Evolutionary conservation across 2,329 filamentous ascomycete species (phyloP).

Genomic region (Tolypocladium tundrense): DNA sequence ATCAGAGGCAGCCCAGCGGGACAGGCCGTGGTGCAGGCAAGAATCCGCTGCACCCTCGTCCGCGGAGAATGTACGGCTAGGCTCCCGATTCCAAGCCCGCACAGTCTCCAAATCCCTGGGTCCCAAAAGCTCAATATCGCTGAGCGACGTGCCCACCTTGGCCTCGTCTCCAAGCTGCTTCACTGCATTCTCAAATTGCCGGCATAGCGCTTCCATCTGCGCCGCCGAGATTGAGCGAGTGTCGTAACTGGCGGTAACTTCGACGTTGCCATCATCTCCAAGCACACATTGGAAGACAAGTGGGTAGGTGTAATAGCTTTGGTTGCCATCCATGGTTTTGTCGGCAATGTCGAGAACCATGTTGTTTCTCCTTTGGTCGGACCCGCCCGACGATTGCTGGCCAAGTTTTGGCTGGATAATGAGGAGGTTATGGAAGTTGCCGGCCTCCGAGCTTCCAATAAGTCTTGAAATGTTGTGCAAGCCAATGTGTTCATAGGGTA

Average conservation of each 20-base stretch:
- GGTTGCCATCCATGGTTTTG: neutral
- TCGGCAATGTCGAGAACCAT: neutral
- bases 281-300: neutral
- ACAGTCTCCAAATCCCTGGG: neutral
- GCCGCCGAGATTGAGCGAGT: neutral
- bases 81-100: neutral
- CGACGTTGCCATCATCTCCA: neutral
- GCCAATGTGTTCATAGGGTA: constrained; percentile 11
- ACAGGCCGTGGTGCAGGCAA: neutral
- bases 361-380: no score
- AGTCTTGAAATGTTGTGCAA: constrained; percentile 9
- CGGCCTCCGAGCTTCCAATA: neutral
- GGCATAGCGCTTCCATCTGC: neutral
- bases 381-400: neutral
- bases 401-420: neutral
- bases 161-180: constrained; percentile 3
- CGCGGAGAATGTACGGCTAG: neutral
- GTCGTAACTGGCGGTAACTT: neutral
- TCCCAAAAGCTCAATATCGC: constrained; percentile 7
- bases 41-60: neutral
- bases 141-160: constrained; percentile 12
- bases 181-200: neutral
- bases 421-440: neutral
- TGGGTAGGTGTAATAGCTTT: neutral
- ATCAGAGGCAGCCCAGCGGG: neutral